Conservation (phyloP, 78 protist genomes). For the Dictyostelium brefeldianum region DNA sequence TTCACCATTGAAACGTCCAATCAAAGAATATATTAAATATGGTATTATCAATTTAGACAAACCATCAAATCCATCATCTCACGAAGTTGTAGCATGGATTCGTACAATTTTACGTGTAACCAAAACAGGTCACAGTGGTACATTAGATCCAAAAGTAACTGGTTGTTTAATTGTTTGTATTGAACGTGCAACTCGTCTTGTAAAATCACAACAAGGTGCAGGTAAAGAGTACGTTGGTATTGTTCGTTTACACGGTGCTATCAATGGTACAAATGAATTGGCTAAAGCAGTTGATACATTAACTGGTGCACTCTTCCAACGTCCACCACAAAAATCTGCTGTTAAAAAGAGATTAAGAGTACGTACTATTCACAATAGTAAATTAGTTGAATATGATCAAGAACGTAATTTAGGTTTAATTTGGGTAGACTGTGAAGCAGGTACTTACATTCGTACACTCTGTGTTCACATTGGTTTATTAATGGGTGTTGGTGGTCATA, state of each 20-base stretch:
- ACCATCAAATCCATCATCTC: slow-evolving; percentile 99
- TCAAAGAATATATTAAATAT: slow-evolving; percentile 94
- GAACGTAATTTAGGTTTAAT: slow-evolving; percentile 97
- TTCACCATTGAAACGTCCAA: slow-evolving; percentile 97
- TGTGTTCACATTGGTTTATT: slow-evolving; percentile 99
- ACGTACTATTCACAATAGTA: slow-evolving; percentile 97
- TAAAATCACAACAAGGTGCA: slow-evolving; percentile 99
- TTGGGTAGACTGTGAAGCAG: slow-evolving; percentile 99
- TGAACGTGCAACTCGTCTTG: slow-evolving; percentile 99
- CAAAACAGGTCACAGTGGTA: slow-evolving; percentile 99
- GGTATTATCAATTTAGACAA: slow-evolving; percentile 99
- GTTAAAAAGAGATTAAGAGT: slow-evolving; percentile 95
- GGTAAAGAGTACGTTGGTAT: slow-evolving; percentile 98
- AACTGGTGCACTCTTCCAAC: slow-evolving; percentile 99
- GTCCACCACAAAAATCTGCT: slow-evolving; percentile 99
- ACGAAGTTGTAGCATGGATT: slow-evolving; percentile 99
- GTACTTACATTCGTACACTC: slow-evolving; percentile 99
- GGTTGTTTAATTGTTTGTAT: slow-evolving; percentile 99
- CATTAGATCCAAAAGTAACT: slow-evolving; percentile 99
- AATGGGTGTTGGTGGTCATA: slow-evolving; percentile 99
- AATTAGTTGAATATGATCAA: slow-evolving; percentile 96
- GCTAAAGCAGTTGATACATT: slow-evolving; percentile 91
- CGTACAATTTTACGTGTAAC: slow-evolving; percentile 95
- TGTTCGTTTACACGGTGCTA: slow-evolving; percentile 95
- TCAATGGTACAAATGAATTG: slow-evolving; percentile 74